phyloP scores from a whole-genome alignment of 108 stramenopile species.

The Cylindrotheca closterium region DNA sequence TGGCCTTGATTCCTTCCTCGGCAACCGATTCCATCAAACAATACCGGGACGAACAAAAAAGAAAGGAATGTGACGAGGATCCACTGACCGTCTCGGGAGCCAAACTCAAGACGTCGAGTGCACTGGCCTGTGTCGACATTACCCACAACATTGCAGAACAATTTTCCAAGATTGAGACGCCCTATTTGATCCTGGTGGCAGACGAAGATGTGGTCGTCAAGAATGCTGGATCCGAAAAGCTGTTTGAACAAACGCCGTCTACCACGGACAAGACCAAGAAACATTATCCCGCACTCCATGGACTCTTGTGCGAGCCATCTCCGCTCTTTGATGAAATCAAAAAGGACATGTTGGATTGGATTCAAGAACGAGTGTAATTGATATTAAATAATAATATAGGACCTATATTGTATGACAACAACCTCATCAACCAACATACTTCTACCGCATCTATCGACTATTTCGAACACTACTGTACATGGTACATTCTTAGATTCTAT shows the following conservation, averaged over 20 bases:
- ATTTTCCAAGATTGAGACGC: slow-evolving; percentile 40
- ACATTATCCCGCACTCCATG: slow-evolving; percentile 75
- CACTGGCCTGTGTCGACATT: slow-evolving; percentile 69
- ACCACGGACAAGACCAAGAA: slow-evolving; percentile 69
- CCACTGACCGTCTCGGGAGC: slow-evolving; percentile 30
- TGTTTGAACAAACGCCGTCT: slow-evolving; percentile 51
- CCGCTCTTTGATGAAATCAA: slow-evolving; percentile 72
- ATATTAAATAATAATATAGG: neutral
- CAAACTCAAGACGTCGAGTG: slow-evolving; percentile 48
- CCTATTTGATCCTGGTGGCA: slow-evolving; percentile 70
- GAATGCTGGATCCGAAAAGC: slow-evolving; percentile 54
- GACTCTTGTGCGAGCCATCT: slow-evolving; percentile 76
- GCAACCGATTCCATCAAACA: slow-evolving; percentile 64
- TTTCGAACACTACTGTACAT: too few relatives aligned
- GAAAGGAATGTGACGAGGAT: slow-evolving; percentile 73
- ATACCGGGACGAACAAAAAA: slow-evolving; percentile 66
- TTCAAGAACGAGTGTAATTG: slow-evolving; percentile 24
- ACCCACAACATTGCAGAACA: slow-evolving; percentile 34
- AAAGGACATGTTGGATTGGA: slow-evolving; percentile 67
- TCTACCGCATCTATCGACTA: too few relatives aligned
- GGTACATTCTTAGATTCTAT: too few relatives aligned
- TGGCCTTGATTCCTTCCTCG: slow-evolving; percentile 57
- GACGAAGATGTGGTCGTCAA: slow-evolving; percentile 84
- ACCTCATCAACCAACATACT: too few relatives aligned
- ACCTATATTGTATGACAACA: too few relatives aligned